Base-by-base conservation (phyloP, 345 rosid genomes). In the Salix purpurea region DNA sequence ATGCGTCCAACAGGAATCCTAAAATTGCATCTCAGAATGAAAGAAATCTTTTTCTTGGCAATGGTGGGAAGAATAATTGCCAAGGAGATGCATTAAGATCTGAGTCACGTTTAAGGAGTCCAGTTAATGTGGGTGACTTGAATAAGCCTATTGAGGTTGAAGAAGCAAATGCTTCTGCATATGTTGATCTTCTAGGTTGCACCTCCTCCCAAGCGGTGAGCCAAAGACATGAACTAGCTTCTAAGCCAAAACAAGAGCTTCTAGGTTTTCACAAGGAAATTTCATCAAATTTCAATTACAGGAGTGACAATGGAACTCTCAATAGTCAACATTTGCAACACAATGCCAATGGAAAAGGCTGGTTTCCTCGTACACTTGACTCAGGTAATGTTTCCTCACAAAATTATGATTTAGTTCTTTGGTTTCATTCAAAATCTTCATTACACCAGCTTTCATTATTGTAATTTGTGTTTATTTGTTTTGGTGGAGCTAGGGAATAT, bases 121-220 rank as follows among this genome's bases (percentile, higher is more conserved):
- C 72, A 83, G 85, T 69, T 72, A 85, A 86, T 46, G 81, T 91
- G 81, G 85, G 91, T 37, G 96, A 96, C 86, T 84, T 96, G 85
- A 96, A 93, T 78, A 89, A 91, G 82, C 98, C 97, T n/a, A 71
- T 88, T 72, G 87, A 72, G 75, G 74, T 81, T 73, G 94, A 90
- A 70, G 92, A 87, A 67, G 79, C 76, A 62, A 76, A 75, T 68
- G 74, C 79, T 80, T 81, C 89, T 75, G 69, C 76, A 39, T 79
- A 83, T 85, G 70, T 77, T 79, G 77, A 83, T 80, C 72, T 61
- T 82, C 37, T 79, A 37, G 77, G 74, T 50, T 73, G 66, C 65
- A 69, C 70, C 65, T 75, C 84, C 72, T 71, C 71, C 76, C 78
- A 78, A 70, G 83, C 79, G 56, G 88, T 79, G 73, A 75, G 77